Conservation (phyloP, 1,284 basidiomycete genomes). For the Cryptococcus deneoformans region DNA sequence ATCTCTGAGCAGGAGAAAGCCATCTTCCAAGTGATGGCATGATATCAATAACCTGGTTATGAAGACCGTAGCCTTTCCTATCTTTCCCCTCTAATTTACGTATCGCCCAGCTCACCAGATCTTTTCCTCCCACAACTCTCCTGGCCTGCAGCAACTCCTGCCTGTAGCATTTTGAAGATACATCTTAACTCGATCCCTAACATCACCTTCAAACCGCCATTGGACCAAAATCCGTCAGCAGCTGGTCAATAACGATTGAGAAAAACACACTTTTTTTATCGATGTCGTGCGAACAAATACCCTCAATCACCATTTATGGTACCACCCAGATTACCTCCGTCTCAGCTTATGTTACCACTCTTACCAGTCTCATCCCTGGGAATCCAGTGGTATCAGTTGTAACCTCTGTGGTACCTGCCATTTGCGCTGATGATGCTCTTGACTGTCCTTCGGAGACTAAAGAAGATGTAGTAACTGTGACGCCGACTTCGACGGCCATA, state of each 20-base stretch:
- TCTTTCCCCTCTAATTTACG: too few species aligned
- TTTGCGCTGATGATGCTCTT: background rate
- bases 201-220: too few species aligned
- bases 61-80: too few species aligned
- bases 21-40: too few species aligned
- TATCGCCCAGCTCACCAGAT: background rate
- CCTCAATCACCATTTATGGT: conserved; percentile 20
- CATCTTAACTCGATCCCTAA: too few species aligned
- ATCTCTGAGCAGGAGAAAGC: too few species aligned
- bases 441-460: background rate
- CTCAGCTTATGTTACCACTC: conserved; percentile 5
- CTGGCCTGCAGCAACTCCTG: background rate
- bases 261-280: background rate
- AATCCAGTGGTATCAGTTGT: background rate
- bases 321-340: conserved; percentile 18
- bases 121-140: background rate
- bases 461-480: background rate
- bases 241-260: too few species aligned
- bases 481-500: conserved; percentile 4
- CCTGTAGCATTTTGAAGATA: background rate
- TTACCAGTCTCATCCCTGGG: conserved; percentile 4
- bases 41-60: too few species aligned
- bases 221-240: too few species aligned
- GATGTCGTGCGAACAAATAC: conserved; percentile 11
- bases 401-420: conserved; percentile 2